phyloP scores from a whole-genome alignment of 116 monocot species.

The Zostera marina region DNA sequence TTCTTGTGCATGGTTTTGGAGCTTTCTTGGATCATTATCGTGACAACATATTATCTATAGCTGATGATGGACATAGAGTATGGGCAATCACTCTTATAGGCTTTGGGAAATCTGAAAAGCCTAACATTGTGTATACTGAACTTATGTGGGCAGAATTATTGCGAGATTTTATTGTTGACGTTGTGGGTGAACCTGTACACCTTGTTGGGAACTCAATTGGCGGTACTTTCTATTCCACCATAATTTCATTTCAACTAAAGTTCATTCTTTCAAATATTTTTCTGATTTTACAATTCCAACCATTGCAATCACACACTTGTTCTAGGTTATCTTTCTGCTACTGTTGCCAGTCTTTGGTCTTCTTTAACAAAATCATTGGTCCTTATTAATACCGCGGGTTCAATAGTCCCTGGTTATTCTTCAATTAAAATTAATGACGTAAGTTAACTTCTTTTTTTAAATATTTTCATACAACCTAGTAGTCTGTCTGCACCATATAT shows the following conservation, averaged over 20 bases:
- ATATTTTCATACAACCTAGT: background rate
- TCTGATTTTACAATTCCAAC: background rate
- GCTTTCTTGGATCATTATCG: constrained; percentile 91
- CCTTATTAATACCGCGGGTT: constrained; percentile 79
- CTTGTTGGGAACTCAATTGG: constrained; percentile 95
- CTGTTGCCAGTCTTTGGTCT: constrained; percentile 72
- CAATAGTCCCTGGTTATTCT: constrained; percentile 46
- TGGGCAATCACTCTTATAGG: constrained; percentile 92
- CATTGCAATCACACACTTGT: background rate
- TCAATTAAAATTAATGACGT: constrained; percentile 30
- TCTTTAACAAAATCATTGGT: constrained; percentile 42
- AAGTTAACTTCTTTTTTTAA: constrained; percentile 8
- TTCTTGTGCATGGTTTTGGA: constrained; percentile 95
- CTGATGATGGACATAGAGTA: constrained; percentile 55
- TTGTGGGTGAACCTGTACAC: constrained; percentile 77
- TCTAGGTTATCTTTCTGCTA: constrained; percentile 66
- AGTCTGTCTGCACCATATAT: too few relatives aligned
- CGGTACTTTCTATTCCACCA: constrained; percentile 28
- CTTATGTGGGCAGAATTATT: constrained; percentile 79
- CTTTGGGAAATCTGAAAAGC: constrained; percentile 94
- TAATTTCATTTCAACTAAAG: background rate
- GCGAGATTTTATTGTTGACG: constrained; percentile 87
- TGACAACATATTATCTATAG: constrained; percentile 57
- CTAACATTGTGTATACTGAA: constrained; percentile 70
- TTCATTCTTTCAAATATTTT: background rate